These are phyloP conservation scores for Candida michaelii DNA, from an alignment of 805 yeast species.

Conservation along the genomic window DNA sequence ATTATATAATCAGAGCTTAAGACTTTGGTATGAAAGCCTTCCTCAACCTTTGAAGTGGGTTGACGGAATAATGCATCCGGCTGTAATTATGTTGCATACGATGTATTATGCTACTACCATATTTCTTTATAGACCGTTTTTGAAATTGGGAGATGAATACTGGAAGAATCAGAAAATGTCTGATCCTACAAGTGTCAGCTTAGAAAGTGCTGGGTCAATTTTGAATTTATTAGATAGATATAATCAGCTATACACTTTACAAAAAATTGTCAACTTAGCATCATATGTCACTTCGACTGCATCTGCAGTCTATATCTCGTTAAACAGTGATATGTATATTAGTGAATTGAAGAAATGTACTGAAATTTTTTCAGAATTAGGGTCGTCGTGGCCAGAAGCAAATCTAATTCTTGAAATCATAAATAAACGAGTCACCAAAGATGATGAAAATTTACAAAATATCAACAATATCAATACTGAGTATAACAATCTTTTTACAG, in stretches of 20 bases:
- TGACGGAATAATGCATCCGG: slow-evolving; percentile 9
- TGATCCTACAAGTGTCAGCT: slow-evolving; percentile 10
- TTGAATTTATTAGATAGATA: slow-evolving; percentile 8
- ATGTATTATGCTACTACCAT: slow-evolving; percentile 13
- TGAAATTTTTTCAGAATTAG: slow-evolving; percentile 8
- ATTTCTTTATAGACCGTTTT: slow-evolving; percentile 13
- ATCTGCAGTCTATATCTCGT: slow-evolving; percentile 9
- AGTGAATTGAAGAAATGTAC: slow-evolving; percentile 2
- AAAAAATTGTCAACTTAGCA: slow-evolving; percentile 12
- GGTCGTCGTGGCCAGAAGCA: slow-evolving; percentile 12
- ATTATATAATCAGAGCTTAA: slow-evolving; percentile 3
- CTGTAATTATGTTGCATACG: slow-evolving; percentile 13
- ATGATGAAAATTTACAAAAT: not conserved
- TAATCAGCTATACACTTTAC: slow-evolving; percentile 4
- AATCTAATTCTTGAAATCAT: slow-evolving; percentile 8
- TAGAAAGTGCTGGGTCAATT: slow-evolving; percentile 7
- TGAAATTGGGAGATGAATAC: slow-evolving; percentile 10
- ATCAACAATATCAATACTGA: not conserved
- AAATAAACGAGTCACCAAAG: not conserved
- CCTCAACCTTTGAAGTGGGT: slow-evolving; percentile 4
- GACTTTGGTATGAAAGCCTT: slow-evolving; percentile 7
- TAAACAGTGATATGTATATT: not conserved
- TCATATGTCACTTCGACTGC: slow-evolving; percentile 12
- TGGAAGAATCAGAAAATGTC: slow-evolving; percentile 8
- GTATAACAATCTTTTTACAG: not conserved